phyloP scores from a whole-genome alignment of 306 rosid species.

The Cucumis cinereus region DNA sequence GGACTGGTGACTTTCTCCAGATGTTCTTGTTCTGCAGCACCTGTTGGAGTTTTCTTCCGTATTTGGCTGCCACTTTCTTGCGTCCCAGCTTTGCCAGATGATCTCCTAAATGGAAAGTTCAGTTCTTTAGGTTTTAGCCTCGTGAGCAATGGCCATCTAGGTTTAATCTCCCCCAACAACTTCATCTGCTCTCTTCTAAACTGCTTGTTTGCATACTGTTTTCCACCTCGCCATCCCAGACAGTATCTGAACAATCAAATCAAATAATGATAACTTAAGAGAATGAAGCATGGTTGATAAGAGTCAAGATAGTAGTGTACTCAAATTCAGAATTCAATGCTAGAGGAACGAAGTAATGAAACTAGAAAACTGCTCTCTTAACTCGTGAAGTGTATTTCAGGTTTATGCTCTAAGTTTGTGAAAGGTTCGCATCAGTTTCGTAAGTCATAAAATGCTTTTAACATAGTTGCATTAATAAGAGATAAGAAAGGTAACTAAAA shows the following conservation, averaged over 20 bases:
- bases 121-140: conserved; percentile 41
- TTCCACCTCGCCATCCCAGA: conserved; percentile 97
- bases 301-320: not conserved
- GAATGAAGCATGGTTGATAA: not conserved
- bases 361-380: not conserved
- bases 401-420: too few species aligned
- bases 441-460: not conserved
- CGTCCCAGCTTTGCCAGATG: not conserved
- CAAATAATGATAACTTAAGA: not conserved
- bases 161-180: conserved; percentile 56
- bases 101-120: conserved; percentile 25
- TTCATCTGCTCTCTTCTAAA: conserved; percentile 81
- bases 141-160: conserved; percentile 63
- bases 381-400: not conserved
- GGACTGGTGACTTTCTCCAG: not conserved
- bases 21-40: conserved; percentile 16
- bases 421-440: not conserved
- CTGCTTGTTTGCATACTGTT: conserved; percentile 55
- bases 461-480: not conserved
- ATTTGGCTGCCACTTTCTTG: conserved; percentile 35
- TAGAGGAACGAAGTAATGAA: not conserved
- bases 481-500: not conserved
- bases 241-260: conserved; percentile 39
- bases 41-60: conserved; percentile 8
- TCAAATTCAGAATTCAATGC: not conserved